Evolutionary conservation across 306 rosid species (phyloP).

Genomic region (Sicyos baderoa): DNA sequence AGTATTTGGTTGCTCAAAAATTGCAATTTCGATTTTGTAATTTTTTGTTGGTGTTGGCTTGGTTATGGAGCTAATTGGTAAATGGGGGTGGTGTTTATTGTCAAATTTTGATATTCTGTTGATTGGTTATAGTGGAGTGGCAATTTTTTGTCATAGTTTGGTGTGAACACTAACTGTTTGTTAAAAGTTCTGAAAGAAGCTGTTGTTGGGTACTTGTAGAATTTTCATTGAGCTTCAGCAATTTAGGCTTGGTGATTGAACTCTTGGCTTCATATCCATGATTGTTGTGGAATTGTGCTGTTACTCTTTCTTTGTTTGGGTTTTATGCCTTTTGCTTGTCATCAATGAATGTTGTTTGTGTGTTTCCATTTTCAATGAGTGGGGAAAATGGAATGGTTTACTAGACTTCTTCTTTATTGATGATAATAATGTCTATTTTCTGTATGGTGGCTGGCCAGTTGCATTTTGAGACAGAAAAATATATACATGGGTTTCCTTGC

Average conservation of each 20-base stretch:
- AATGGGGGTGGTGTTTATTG: not conserved
- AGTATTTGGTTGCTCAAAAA: not conserved
- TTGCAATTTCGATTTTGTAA: not conserved
- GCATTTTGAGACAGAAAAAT: too few species aligned
- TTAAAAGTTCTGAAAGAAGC: slow-evolving; percentile 23
- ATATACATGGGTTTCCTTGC: too few species aligned
- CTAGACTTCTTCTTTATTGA: not conserved
- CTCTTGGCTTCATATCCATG: not conserved
- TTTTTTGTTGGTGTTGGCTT: not conserved
- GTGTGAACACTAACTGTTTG: slow-evolving; percentile 20
- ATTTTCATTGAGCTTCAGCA: not conserved
- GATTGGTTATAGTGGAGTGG: not conserved
- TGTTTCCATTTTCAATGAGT: not conserved
- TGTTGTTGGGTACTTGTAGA: not conserved
- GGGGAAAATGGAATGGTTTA: not conserved
- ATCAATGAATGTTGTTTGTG: not conserved
- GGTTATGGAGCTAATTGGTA: not conserved
- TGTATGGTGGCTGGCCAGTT: too few species aligned
- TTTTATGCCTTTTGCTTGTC: not conserved
- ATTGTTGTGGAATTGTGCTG: not conserved
- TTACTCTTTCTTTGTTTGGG: not conserved
- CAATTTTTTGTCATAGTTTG: not conserved
- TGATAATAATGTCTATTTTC: not conserved
- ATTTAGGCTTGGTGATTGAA: not conserved
- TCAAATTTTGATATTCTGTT: not conserved